A percentile compares a stretch with the other conserved stretches of the same genome.
These are phyloP conservation scores for Gastrolobium villosum DNA, from an alignment of 306 rosid species.

Conservation along the genomic window DNA sequence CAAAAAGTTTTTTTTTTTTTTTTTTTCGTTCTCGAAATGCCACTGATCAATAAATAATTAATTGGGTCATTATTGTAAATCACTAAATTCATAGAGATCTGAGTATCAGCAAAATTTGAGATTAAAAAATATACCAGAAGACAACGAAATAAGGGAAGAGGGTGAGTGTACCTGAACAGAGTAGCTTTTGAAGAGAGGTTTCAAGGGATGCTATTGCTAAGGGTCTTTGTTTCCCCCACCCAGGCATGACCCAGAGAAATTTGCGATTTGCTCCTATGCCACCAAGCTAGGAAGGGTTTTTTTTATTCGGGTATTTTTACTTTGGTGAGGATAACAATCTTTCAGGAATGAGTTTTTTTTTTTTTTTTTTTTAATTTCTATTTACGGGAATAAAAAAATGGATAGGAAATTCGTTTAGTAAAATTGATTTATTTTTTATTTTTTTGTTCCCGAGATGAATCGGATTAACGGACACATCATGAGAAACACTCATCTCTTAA, in stretches of 20 bases:
- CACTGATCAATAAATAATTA: not conserved
- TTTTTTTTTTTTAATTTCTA: no score
- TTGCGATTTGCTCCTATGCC: not conserved
- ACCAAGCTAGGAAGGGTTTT: no score
- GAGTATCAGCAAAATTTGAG: not conserved
- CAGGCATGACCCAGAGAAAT: not conserved
- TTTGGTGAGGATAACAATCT: no score
- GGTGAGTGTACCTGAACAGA: constrained; percentile 3
- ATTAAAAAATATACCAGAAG: not conserved
- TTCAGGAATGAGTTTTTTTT: no score
- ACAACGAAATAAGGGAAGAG: not conserved
- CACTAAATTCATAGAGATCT: not conserved
- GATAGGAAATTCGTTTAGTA: no score
- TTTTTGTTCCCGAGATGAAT: no score
- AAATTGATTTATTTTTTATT: no score
- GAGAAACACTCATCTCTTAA: no score
- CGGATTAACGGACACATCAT: no score
- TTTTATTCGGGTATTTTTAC: no score
- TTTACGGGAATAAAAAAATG: no score
- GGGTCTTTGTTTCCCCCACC: not conserved
- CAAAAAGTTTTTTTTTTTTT: not conserved
- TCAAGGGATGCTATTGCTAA: not conserved
- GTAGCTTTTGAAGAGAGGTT: not conserved
- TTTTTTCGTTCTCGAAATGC: not conserved
- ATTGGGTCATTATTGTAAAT: not conserved